Percentiles rank a stretch among this genome's conserved stretches.
Evolutionary conservation across 768 basidiomycete genomes (phyloP).

Genomic region (Melanogaster broomeanus): DNA sequence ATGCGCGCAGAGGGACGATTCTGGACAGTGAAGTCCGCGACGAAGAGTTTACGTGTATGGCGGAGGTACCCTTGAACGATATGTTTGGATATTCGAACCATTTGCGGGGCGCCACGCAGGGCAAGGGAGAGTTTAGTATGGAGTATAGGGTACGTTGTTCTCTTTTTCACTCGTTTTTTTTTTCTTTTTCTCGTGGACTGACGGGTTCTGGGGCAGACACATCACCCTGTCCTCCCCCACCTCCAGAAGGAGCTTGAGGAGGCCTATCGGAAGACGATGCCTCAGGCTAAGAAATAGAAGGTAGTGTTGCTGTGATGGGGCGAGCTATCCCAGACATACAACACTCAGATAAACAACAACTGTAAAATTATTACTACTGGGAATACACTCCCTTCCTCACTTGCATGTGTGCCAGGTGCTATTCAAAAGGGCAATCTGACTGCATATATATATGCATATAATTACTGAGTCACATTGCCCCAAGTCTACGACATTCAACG

Average conservation of each 20-base stretch:
- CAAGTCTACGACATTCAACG: too few relatives aligned
- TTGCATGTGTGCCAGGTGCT: too few relatives aligned
- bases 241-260: conserved; percentile 89
- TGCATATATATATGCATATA: too few relatives aligned
- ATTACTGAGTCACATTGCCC: too few relatives aligned
- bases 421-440: too few relatives aligned
- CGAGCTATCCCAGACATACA: too few relatives aligned
- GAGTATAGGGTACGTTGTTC: conserved; percentile 63
- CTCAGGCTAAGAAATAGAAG: conserved; percentile 68
- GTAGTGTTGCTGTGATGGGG: too few relatives aligned
- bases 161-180: neutral
- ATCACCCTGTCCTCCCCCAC: conserved; percentile 81
- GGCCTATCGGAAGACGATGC: conserved; percentile 77
- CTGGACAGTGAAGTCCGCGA: conserved; percentile 95
- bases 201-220: conserved; percentile 47
- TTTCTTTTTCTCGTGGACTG: neutral
- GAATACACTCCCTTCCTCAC: too few relatives aligned
- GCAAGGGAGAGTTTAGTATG: conserved; percentile 90
- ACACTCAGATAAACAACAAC: too few relatives aligned
- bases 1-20: conserved; percentile 90
- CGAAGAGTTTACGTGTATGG: conserved; percentile 90
- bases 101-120: conserved; percentile 91
- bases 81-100: conserved; percentile 98
- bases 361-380: too few relatives aligned
- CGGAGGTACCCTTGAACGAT: conserved; percentile 94